Base-by-base conservation (phyloP, 345 rosid genomes). In the Salix udensis region DNA sequence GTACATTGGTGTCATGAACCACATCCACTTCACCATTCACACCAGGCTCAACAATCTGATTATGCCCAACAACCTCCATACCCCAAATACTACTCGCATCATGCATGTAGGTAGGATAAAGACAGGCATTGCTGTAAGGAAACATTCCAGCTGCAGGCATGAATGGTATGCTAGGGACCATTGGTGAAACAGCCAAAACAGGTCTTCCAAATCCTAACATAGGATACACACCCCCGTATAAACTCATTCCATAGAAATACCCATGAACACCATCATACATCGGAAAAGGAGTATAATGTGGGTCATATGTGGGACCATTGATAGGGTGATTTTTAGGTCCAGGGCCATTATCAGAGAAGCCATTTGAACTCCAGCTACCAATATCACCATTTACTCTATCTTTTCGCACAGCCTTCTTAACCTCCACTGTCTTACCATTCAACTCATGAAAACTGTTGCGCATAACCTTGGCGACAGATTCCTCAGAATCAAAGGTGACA, bases 381-480 rank as follows among this genome's bases (percentile, higher is more conserved):
- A 69, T 77, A 71, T 48, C 15, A 68, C 78, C 80, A 81, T 79
- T 88, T 44, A 73, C 78, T 31, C 84, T 87, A 76, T 92, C 97
- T 84, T 92, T 94, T 3, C 97, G 97, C 77, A 92, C 88, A 4
- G 97, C 98, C 40, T 88, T 87, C 87, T 94, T 92, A 52, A 92
- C 96, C 79, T 94, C 98, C 65, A 91, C 93, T 1, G 74, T 78
- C 84, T 84, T 92, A 21, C 89, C 86, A 81, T 82, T 88, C 84
- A 92, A 70, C 77, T 89, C 94, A 82, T 89, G 91, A 78, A 88
- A 89, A 28, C 30, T 84, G 39, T 86, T 89, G 74, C 77, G 78
- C 92, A 91, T 80, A 53, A 88, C 97, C 77, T 81, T 82, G 52
- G 88, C 92, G 39, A 86, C 96, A 26, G 96, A 85, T 71, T 92